Base-by-base conservation (phyloP, 305 asterid genomes). In the Fraxinus greggii region DNA sequence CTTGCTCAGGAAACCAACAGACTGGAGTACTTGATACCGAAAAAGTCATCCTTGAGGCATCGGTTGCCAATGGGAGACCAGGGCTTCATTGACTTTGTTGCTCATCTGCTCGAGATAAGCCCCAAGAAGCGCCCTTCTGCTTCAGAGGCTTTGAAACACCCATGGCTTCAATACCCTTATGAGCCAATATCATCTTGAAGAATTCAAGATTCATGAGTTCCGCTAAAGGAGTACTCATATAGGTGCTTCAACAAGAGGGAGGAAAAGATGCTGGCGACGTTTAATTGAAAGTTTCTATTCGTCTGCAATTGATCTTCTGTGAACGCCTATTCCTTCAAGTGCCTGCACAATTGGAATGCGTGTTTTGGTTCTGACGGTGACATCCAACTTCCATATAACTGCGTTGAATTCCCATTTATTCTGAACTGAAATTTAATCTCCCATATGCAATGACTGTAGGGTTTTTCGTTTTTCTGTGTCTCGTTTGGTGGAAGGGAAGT, bases 31-130 rank as follows among this genome's bases (percentile, higher is more conserved):
- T 89, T 96, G 90, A 92, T 94, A 79, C 98, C 99, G 72, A 96
- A 96, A 79, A 96, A 92, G 89, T 91, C 99, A 42, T 93, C 99
- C 79, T 87, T 96, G 77, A 90, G 98, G 85, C 97, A 91, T 89
- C 93, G 98, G n/a, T 84, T 94, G 87, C 99, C 99, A 65, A 93
- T 96, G 97, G 99, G 98, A 72, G 98, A 96, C 86, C 99, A 93
- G 88, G 98, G 99, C 51, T 96, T 96, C 89, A 91, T 94, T 0
- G 98, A 94, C 88, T 94, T 94, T 29, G 98, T 93, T 84, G 89
- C 87, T 88, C 91, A 94, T 87, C 91, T 96, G 51, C 97, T 96
- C 7, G 97, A 96, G 88, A 88, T 92, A 45, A 90, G 91, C 90
- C 99, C 99, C 24, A 87, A 85, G 79, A 93, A 90, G 87, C 91